A percentile compares a stretch with the other conserved stretches of the same genome.
These are phyloP conservation scores for Heterobasidion irregulare DNA, from an alignment of 1,284 basidiomycete species.

Conservation along the genomic window DNA sequence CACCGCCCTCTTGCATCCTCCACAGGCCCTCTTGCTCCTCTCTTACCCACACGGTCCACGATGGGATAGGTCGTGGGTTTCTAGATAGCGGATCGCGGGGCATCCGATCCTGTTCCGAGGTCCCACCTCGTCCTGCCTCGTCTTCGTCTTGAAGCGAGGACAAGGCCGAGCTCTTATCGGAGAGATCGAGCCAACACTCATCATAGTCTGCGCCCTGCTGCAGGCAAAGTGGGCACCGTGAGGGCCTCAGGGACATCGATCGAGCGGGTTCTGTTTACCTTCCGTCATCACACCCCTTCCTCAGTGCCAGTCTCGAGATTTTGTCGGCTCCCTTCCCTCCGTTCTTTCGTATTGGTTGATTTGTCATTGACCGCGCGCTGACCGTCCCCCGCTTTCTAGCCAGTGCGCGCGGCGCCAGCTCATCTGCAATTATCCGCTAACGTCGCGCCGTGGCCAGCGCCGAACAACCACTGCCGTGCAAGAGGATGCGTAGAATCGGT, in stretches of 20 bases:
- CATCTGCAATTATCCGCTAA: slow-evolving; percentile 24
- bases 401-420: slow-evolving; percentile 28
- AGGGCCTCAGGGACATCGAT: not conserved
- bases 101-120: too few species aligned
- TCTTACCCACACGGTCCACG: too few species aligned
- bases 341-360: not conserved
- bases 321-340: not conserved
- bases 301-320: not conserved
- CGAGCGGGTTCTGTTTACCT: not conserved
- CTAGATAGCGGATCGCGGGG: too few species aligned
- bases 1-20: too few species aligned
- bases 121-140: too few species aligned
- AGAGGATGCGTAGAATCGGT: too few species aligned
- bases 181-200: too few species aligned
- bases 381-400: slow-evolving; percentile 6
- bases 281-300: not conserved
- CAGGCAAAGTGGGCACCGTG: not conserved
- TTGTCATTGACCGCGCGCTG: not conserved
- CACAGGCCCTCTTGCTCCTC: too few species aligned
- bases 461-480: too few species aligned
- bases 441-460: slow-evolving; percentile 24
- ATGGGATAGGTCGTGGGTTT: too few species aligned
- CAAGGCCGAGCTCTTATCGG: too few species aligned
- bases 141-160: too few species aligned
- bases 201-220: not conserved